Percentiles rank a stretch among this genome's conserved stretches.
These are phyloP conservation scores for Eragrostis tef DNA, from an alignment of 202 grass and related monocot genomes.

Conservation along the genomic window DNA sequence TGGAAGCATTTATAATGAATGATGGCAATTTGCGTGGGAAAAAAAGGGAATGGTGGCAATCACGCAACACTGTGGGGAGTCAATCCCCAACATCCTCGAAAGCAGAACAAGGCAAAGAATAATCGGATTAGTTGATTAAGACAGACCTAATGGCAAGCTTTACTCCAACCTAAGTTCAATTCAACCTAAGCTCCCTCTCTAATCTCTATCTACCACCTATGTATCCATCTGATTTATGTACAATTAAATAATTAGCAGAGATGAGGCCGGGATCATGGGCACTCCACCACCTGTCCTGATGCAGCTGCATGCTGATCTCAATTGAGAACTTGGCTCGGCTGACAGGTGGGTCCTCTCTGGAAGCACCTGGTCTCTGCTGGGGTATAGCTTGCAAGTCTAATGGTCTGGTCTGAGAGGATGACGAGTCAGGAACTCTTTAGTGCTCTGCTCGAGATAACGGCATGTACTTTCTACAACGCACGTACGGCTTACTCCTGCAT, in stretches of 20 bases:
- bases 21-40: background rate
- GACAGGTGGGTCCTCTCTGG: no score
- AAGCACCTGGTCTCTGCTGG: no score
- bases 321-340: no score
- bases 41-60: slow-evolving; percentile 7
- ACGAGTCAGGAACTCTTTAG: no score
- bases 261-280: slow-evolving; percentile 38
- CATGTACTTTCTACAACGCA: no score
- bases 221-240: background rate
- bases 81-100: slow-evolving; percentile 45
- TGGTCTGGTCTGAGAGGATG: no score
- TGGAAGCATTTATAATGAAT: slow-evolving; percentile 30
- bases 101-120: slow-evolving; percentile 29
- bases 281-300: slow-evolving; percentile 60
- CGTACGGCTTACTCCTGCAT: no score
- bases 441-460: no score
- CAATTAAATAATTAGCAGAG: slow-evolving; percentile 31
- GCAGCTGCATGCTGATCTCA: no score
- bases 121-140: slow-evolving; percentile 55
- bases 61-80: slow-evolving; percentile 26
- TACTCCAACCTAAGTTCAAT: slow-evolving; percentile 40
- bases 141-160: slow-evolving; percentile 42
- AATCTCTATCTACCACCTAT: slow-evolving; percentile 45
- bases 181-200: slow-evolving; percentile 1
- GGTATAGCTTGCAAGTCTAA: no score